Conservation (phyloP, 495 filamentous ascomycete species). For the Penicillium maclennaniae region DNA sequence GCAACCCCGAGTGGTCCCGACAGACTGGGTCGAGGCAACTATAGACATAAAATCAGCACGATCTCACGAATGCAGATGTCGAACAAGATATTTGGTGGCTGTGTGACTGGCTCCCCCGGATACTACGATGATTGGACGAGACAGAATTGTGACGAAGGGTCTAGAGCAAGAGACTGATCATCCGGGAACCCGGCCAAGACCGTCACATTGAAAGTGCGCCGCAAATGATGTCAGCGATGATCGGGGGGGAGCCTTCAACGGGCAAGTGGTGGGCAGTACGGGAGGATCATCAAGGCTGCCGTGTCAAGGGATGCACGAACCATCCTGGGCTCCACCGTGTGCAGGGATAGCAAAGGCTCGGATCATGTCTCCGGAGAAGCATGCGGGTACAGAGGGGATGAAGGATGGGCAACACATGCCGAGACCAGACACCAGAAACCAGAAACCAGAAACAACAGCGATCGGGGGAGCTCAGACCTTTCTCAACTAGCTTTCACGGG, state of each 20-base stretch:
- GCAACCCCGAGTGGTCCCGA: conserved; percentile 12
- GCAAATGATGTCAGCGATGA: conserved; percentile 14
- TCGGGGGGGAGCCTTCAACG: background rate
- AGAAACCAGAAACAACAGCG: background rate
- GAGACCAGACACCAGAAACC: background rate
- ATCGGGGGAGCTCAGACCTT: conserved; percentile 16
- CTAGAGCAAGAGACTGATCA: background rate
- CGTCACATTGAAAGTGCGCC: conserved; percentile 2
- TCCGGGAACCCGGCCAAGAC: background rate
- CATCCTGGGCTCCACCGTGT: conserved; percentile 6
- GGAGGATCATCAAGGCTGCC: conserved; percentile 7
- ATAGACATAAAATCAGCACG: conserved; percentile 13
- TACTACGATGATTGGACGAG: background rate
- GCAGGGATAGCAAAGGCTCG: background rate
- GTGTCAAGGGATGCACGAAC: conserved; percentile 11
- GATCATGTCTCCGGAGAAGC: background rate
- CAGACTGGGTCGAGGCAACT: conserved; percentile 10
- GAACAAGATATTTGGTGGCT: background rate
- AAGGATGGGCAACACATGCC: background rate
- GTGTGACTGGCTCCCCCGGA: background rate
- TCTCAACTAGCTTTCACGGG: conserved; percentile 21
- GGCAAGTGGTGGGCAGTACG: conserved; percentile 3
- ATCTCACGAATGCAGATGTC: conserved; percentile 5
- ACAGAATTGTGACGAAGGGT: conserved; percentile 1
- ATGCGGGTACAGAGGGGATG: background rate